Percentiles rank a stretch among this genome's conserved stretches.
Conservation (phyloP, 768 basidiomycete species). For the Cystobasidium tubakii region DNA sequence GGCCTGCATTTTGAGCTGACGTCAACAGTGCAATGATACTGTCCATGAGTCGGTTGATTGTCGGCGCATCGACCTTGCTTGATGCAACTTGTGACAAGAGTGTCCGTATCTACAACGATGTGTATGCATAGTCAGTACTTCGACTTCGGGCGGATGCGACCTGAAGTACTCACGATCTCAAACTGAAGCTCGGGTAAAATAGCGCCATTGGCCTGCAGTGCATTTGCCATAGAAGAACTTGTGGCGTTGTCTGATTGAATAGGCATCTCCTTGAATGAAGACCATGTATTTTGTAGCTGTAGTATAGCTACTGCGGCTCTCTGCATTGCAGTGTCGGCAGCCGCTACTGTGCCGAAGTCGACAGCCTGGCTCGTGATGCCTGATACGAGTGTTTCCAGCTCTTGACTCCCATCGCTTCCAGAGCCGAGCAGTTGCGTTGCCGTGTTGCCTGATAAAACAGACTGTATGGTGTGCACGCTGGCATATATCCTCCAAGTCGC, state of each 20-base stretch:
- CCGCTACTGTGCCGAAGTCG: background rate
- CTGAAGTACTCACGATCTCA: background rate
- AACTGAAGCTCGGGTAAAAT: background rate
- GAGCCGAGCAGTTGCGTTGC: background rate
- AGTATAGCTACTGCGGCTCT: background rate
- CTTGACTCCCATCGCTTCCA: background rate
- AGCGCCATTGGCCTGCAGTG: background rate
- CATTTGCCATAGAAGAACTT: background rate
- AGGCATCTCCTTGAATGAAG: background rate
- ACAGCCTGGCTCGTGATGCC: background rate
- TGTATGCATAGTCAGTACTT: too few species aligned
- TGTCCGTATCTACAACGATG: constrained; percentile 12
- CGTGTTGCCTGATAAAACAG: background rate
- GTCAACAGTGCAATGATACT: background rate
- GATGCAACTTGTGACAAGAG: background rate
- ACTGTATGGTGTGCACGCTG: background rate
- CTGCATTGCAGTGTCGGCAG: background rate
- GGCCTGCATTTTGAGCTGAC: background rate
- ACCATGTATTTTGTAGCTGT: background rate
- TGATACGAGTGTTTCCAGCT: background rate
- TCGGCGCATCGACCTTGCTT: background rate
- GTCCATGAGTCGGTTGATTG: background rate
- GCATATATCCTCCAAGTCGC: background rate
- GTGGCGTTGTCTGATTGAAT: background rate
- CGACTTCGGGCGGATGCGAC: background rate